Evolutionary conservation across 1,284 basidiomycete species (phyloP).

Genomic region (Naganishia sp.): DNA sequence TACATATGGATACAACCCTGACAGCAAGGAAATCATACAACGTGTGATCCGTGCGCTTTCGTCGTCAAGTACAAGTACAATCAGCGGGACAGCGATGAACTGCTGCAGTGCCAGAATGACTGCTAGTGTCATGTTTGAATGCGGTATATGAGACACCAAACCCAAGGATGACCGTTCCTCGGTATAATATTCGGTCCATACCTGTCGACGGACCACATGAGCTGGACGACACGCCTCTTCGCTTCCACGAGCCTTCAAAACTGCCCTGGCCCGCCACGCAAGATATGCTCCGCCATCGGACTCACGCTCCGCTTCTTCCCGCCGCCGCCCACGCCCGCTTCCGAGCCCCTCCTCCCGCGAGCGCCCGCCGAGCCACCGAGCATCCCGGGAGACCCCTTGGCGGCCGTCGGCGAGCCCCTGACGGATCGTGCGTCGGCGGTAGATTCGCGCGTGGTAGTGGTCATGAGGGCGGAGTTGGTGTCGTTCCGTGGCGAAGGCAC

Average conservation of each 20-base stretch:
- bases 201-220: too few relatives aligned
- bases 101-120: too few relatives aligned
- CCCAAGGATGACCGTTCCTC: too few relatives aligned
- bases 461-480: not conserved
- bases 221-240: too few relatives aligned
- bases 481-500: not conserved
- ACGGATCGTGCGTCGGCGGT: not conserved
- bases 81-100: too few relatives aligned
- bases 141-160: too few relatives aligned
- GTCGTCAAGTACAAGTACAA: too few relatives aligned
- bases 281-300: slow-evolving; percentile 27
- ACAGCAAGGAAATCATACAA: too few relatives aligned
- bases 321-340: not conserved
- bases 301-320: slow-evolving; percentile 22
- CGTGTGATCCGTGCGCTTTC: too few relatives aligned
- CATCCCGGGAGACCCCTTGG: not conserved
- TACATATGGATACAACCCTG: too few relatives aligned
- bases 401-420: not conserved
- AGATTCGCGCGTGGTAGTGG: not conserved
- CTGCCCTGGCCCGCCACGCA: slow-evolving; percentile 25
- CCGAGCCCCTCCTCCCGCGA: not conserved
- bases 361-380: not conserved
- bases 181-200: too few relatives aligned
- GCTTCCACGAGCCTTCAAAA: not conserved
- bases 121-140: too few relatives aligned